Evolutionary conservation across 2,329 filamentous ascomycete genomes (phyloP), one percentile per base, ranked within the genome.

Genomic region (Ascosphaera aggregata): DNA sequence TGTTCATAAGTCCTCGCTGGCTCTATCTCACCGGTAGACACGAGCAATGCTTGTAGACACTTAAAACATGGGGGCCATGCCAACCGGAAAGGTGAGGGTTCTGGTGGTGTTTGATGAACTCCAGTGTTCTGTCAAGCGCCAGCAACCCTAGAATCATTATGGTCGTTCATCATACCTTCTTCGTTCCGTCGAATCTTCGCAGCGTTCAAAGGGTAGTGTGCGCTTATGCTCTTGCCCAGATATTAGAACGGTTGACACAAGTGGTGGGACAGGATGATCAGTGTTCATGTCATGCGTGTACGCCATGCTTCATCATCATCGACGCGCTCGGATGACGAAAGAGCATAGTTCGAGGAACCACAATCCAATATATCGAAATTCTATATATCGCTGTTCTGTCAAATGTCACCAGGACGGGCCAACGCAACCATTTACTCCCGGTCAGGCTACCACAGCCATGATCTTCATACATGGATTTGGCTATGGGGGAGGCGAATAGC

Each of bases 381-480:
- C 46, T 59, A 3, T 64, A 61, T 39, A 46, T 64, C 1, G 59
- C 52, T 3, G 49, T 54, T 64, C 54, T 22, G 48, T 64, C 35
- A 60, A 57, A 38, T 53, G 49, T 32, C 42, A 51, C 38, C 47
- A 55, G 40, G 18, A 42, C 36, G 40, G 42, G n/a, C 2, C 39
- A 32, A 47, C 54, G 3, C 40, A 52, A 3, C 40, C 44, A 1
- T 45, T 45, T 1, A n/a, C 9, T n/a, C 50, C 60, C 3, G 54
- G 53, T 0, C 46, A 59, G 22, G 58, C 47, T 0, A 62, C 61
- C 2, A 54, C 65, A 17, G 61, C 60, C 0, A 54, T 57, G 2
- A 54, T 65, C 16, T 65, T 60, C 37, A 47, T 63, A 5, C 61
- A 65, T 38, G 61, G 52, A 0, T 61, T 65, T 36, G 62, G 60